Base-by-base conservation (phyloP, 2,329 filamentous ascomycete species). In the Aspergillus sp. region DNA sequence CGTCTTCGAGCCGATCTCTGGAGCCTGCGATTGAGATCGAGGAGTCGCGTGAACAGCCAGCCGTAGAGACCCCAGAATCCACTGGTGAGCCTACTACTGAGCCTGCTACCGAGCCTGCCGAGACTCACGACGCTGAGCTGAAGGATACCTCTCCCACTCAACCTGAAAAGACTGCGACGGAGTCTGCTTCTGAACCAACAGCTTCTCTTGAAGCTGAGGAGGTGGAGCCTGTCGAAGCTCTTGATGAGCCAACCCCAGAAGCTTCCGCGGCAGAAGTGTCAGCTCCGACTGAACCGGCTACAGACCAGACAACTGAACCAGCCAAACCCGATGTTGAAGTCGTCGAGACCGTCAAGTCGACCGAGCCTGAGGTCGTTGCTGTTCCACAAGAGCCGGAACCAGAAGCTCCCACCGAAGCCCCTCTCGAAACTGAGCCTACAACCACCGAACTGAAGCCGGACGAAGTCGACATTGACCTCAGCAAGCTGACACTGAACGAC, bases 381-480 rank as follows among this genome's bases (percentile, higher is more conserved):
- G 43, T 57, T 22, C 25, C 57, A 11, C 19, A 49, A 4, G 59
- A 53, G 8, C 53, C 31, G 4, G 23, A 30, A n/a, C 23, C 23
- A n/a, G 59, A 63, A 4, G 49, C 34, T 28, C 48, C 62, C 31
- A 46, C 49, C 15, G 61, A 67, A 31, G 49, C 23, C 17, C 41
- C 49, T 41, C n/a, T 53, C 5, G 49, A 59, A 22, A 31, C n/a
- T 13, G 38, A 17, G 11, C n/a, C 31, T 2, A 25, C 38, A n/a
- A 23, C 64, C 22, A 41, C 34, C 9, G 64, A 68, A 47, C 28
- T 50, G 25, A 67, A 68, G 50, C 51, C 65, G 15, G 59, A 64
- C 55, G 66, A 67, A 7, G 64, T 67, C 53, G 71, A 69, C n/a
- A 63, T 71, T 62, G 71, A 73, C 50, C 66, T 72, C 56, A 65